These are phyloP conservation scores for Leccinum uliginosum DNA, from an alignment of 768 basidiomycete species.

Conservation along the genomic window DNA sequence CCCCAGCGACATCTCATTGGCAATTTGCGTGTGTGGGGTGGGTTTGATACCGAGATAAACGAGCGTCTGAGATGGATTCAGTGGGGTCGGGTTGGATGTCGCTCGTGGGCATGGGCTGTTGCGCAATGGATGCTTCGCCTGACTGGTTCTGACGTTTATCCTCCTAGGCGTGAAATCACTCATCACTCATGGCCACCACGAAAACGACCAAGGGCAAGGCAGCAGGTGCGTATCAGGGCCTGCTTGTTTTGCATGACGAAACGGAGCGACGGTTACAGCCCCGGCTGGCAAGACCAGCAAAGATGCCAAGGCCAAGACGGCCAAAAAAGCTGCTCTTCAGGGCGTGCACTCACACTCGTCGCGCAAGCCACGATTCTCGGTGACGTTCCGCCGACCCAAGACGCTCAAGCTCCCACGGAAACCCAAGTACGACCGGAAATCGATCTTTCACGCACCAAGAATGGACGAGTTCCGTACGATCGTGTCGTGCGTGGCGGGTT, in stretches of 20 bases:
- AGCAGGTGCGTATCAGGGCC: conserved; percentile 32
- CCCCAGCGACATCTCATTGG: neutral
- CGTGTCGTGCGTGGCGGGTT: conserved; percentile 59
- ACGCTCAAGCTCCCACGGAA: conserved; percentile 79
- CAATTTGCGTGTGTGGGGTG: neutral
- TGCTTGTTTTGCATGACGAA: conserved; percentile 27
- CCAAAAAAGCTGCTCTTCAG: conserved; percentile 95
- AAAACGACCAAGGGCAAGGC: conserved; percentile 65
- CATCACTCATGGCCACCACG: conserved; percentile 56
- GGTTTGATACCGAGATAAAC: neutral
- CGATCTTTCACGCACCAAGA: conserved; percentile 83
- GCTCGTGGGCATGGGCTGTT: neutral
- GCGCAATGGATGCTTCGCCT: neutral
- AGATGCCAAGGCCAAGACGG: conserved; percentile 78
- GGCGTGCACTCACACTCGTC: conserved; percentile 71
- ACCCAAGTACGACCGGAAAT: conserved; percentile 95
- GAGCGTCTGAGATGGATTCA: conserved; percentile 19
- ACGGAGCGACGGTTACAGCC: neutral
- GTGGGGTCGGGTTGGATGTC: conserved; percentile 17
- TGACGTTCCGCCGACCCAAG: conserved; percentile 95
- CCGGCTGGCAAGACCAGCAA: conserved; percentile 34
- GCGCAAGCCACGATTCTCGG: conserved; percentile 80
- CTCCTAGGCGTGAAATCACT: conserved; percentile 10
- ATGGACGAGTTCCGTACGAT: conserved; percentile 98
- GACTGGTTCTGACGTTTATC: conserved; percentile 4